Conservation (phyloP, 208 protist genomes). For the Kentomonas sorsogonicus region DNA sequence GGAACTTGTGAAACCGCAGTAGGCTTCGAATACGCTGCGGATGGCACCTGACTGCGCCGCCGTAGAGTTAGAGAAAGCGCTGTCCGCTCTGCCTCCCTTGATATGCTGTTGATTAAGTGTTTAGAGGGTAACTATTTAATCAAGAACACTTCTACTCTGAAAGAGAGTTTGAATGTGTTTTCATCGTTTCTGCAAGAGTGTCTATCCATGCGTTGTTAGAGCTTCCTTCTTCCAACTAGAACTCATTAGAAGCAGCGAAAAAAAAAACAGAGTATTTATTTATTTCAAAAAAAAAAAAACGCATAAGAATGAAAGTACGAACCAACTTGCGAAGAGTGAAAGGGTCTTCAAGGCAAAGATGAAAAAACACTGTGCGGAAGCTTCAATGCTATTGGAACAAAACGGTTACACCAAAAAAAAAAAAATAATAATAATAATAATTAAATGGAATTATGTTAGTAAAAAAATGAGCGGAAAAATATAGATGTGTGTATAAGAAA, state of each 20-base stretch:
- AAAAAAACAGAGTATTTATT: constrained; percentile 6
- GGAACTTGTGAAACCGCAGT: too few species aligned
- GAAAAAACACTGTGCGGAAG: not conserved
- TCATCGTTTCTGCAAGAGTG: not conserved
- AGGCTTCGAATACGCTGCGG: too few species aligned
- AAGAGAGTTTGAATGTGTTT: not conserved
- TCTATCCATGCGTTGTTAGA: too few species aligned
- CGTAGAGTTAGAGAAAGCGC: constrained; percentile 25
- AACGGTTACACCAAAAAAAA: constrained; percentile 5
- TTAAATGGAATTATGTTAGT: too few species aligned
- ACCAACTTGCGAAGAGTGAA: not conserved
- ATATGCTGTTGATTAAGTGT: not conserved
- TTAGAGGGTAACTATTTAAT: not conserved
- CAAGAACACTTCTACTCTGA: too few species aligned
- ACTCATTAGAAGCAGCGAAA: not conserved
- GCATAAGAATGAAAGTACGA: constrained; percentile 1
- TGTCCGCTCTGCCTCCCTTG: not conserved
- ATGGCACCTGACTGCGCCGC: too few species aligned
- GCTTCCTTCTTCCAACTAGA: too few species aligned
- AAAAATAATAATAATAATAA: not conserved
- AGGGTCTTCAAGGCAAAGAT: not conserved
- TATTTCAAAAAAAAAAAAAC: constrained; percentile 2
- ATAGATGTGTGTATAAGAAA: not conserved
- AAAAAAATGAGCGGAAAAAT: too few species aligned
- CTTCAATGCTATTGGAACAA: constrained; percentile 3